Percentiles rank a stretch among this genome's conserved stretches.
phyloP scores from a whole-genome alignment of 352 stramenopile genomes.

The Pythium chondricola region DNA sequence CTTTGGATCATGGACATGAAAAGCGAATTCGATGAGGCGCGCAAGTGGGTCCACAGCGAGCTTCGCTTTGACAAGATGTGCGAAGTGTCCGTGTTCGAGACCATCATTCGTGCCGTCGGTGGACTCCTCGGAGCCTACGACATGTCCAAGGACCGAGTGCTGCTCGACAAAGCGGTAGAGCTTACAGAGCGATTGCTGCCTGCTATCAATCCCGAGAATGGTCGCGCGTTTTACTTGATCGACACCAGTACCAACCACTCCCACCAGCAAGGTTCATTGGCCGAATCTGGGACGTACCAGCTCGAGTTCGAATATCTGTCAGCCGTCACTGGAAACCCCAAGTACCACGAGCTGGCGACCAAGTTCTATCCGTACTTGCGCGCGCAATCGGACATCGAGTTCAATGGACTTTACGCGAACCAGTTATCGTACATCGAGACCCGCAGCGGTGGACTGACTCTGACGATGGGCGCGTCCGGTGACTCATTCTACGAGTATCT shows the following conservation, averaged over 20 bases:
- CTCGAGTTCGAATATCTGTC: conserved; percentile 82
- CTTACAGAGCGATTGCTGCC: conserved; percentile 87
- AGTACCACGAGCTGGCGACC: conserved; percentile 62
- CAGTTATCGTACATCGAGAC: conserved; percentile 43
- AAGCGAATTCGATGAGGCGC: conserved; percentile 88
- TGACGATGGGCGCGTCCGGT: conserved; percentile 92
- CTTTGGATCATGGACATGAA: conserved; percentile 94
- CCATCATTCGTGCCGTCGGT: conserved; percentile 97
- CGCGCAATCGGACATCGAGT: conserved; percentile 31
- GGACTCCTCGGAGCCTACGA: conserved; percentile 96
- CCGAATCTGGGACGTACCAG: conserved; percentile 82
- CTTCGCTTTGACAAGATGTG: conserved; percentile 81
- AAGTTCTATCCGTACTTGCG: conserved; percentile 50
- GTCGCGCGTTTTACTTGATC: conserved; percentile 86
- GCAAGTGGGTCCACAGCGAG: conserved; percentile 75
- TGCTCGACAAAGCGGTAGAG: conserved; percentile 91
- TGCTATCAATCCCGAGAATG: conserved; percentile 86
- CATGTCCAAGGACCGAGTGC: conserved; percentile 77
- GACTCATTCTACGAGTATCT: conserved; percentile 99
- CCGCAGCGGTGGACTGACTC: conserved; percentile 9
- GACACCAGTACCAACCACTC: conserved; percentile 78
- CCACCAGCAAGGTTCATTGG: conserved; percentile 30
- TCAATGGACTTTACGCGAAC: conserved; percentile 86
- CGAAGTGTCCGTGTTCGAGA: conserved; percentile 97
- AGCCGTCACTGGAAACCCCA: conserved; percentile 60